Base-by-base conservation (phyloP, 441 rosid genomes). In the Populus hybrid region DNA sequence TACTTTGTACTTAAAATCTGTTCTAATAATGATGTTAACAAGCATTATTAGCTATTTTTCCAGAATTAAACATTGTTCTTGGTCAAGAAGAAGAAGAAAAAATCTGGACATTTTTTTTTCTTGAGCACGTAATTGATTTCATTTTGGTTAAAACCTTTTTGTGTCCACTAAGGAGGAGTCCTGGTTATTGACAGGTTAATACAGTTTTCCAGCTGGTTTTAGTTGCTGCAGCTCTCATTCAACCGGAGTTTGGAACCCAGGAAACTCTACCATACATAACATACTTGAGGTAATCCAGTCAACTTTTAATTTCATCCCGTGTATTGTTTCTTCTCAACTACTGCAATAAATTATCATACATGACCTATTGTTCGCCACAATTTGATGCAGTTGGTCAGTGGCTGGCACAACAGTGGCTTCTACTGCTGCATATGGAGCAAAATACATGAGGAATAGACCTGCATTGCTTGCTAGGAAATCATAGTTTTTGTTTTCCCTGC, bases 171-270 rank as follows among this genome's bases (percentile, higher is more conserved):
- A 79, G 64, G 42, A 21, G 68, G 20, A 0, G 57, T 32, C 53
- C 50, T 34, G 28, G 23, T 32, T 8, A 42, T 79, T 75, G 11
- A 70, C 90, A 92, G 99, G 95, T 95, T 34, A 95, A 95, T 84
- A 95, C 99, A 11, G 97, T 95, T 80, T 84, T 95, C 89, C 97
- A 94, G 79, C 79, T 95, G 85, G 85, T 85, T 71, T 87, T 95
- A 79, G 97, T 95, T 38, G 95, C 97, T 21, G 93, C 87, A 3
- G 97, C 98, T 34, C 85, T 94, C 34, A 91, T 93, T 70, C 98
- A 95, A 75, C 97, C 97, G 3, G 95, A 92, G 72, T 89, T 87
- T 73, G 98, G 97, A 81, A 89, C 85, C 20, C 65, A 68, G 59
- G 94, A 89, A 73, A 92, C 97, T 30, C 93, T 82, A 73, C 66